Evolutionary conservation across 2,329 filamentous ascomycete species (phyloP), one percentile per base, ranked within the genome.

Genomic region (Neophaeococcomyces aloes): DNA sequence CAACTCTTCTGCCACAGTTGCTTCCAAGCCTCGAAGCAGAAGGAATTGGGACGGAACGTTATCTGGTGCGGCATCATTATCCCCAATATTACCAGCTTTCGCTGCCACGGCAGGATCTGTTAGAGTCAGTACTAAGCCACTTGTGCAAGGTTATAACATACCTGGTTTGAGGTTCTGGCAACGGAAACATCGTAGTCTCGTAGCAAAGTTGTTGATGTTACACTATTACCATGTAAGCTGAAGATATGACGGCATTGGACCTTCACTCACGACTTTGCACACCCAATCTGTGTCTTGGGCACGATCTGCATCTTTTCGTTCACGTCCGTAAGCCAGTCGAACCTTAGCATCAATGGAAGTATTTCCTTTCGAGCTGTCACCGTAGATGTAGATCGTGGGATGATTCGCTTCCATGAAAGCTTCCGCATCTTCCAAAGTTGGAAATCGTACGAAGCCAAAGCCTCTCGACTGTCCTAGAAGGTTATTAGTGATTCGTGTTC

Each of bases 11-110:
- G 73, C 82, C 4, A 86, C 76, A 11, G 81, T 79, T 1, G 75
- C 65, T 25, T 85, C 78, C 5, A 93, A 65, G 6, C 80, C 80
- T 47, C 83, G 78, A 18, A 91, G 69, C 3, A 91, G 75, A 15
- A 91, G 65, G 52, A 88, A 86, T 52, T 87, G 84, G 1, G 83
- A 86, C 1, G 80, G 75, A 0, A 72, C 79, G 17, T 65, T 68
- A 41, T 76, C 69, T 4, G 70, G 65, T 1, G 70, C 69, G 2
- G 65, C 69, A 58, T 75, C 72, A 49, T 72, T 75, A 46, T 75
- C 72, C 18, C 72, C 72, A 43, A 65, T 68, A 29, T 74, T 74
- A 7, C 62, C 61, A 29, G 68, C 64, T 35, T 64, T 69, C n/a
- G n/a, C 25, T 14, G 38, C 42, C 11, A 29, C 37, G 14, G 48